Evolutionary conservation across 352 stramenopile species (phyloP).

Genomic region (Phytophthora constricta): DNA sequence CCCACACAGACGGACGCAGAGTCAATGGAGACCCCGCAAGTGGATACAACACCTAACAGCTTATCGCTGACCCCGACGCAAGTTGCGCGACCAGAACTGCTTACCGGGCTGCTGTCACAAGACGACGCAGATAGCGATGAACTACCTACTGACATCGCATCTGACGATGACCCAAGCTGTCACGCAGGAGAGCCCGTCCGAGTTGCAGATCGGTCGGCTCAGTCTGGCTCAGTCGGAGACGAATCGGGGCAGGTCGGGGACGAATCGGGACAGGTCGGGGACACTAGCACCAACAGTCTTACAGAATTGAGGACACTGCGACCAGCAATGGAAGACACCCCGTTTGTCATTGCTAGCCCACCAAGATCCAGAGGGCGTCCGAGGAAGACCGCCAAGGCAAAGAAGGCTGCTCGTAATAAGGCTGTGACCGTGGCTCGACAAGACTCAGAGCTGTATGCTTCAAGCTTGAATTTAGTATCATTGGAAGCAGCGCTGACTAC

Average conservation of each 20-base stretch:
- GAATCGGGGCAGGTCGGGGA: not conserved
- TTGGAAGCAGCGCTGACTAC: not conserved
- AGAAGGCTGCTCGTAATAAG: conserved; percentile 1
- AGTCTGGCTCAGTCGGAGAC: not conserved
- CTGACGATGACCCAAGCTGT: too few relatives aligned
- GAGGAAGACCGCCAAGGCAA: not conserved
- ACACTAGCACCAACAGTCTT: not conserved
- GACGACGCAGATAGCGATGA: too few relatives aligned
- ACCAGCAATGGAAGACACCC: not conserved
- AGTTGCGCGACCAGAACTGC: too few relatives aligned
- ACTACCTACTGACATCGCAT: too few relatives aligned
- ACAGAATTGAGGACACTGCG: not conserved
- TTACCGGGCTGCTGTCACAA: too few relatives aligned
- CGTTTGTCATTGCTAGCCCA: not conserved
- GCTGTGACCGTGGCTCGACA: not conserved
- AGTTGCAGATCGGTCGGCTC: too few relatives aligned
- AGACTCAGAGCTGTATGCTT: not conserved
- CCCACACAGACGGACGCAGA: not conserved
- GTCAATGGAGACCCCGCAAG: not conserved
- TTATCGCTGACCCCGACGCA: too few relatives aligned
- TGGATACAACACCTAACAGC: too few relatives aligned
- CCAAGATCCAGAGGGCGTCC: not conserved
- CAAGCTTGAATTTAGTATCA: not conserved
- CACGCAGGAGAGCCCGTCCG: too few relatives aligned
- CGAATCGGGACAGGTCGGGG: not conserved